These are phyloP conservation scores for Aspergillus versicolor DNA, from an alignment of 2,329 filamentous ascomycete genomes.

Conservation along the genomic window DNA sequence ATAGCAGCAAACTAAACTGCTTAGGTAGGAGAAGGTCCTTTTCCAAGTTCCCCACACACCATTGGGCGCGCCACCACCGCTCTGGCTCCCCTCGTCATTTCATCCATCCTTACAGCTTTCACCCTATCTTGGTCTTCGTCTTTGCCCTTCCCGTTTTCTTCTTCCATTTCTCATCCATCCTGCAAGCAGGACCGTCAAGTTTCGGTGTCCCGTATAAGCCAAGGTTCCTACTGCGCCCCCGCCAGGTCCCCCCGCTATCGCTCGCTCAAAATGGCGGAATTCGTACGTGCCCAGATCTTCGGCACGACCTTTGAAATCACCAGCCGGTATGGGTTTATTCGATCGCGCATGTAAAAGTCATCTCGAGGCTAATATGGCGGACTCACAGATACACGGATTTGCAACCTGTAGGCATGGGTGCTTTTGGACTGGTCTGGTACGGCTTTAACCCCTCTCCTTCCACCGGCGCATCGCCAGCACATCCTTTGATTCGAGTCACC, in stretches of 20 bases:
- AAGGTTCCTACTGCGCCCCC: conserved; percentile 7
- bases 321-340: conserved; percentile 66
- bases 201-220: background rate
- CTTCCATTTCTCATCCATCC: conserved; percentile 10
- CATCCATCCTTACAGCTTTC: conserved; percentile 17
- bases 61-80: conserved; percentile 22
- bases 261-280: conserved; percentile 80
- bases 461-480: conserved; percentile 9
- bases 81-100: conserved; percentile 20
- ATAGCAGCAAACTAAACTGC: conserved; percentile 15
- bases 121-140: background rate
- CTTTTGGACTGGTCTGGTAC: conserved; percentile 97
- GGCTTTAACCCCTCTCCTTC: conserved; percentile 27
- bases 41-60: conserved; percentile 31
- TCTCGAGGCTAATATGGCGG: conserved; percentile 22
- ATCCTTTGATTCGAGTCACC: background rate
- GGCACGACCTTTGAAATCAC: conserved; percentile 99
- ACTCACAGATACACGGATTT: conserved; percentile 84
- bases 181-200: conserved; percentile 1
- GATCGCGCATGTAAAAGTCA: background rate
- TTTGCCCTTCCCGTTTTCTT: background rate
- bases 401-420: conserved; percentile 98
- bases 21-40: conserved; percentile 5
- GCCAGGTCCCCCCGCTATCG: conserved; percentile 15
- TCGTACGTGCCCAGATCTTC: conserved; percentile 98